Percentiles rank a stretch among this genome's conserved stretches.
These are phyloP conservation scores for Graphiopsis chlorocephala DNA, from an alignment of 2,329 filamentous ascomycete genomes.

Conservation along the genomic window DNA sequence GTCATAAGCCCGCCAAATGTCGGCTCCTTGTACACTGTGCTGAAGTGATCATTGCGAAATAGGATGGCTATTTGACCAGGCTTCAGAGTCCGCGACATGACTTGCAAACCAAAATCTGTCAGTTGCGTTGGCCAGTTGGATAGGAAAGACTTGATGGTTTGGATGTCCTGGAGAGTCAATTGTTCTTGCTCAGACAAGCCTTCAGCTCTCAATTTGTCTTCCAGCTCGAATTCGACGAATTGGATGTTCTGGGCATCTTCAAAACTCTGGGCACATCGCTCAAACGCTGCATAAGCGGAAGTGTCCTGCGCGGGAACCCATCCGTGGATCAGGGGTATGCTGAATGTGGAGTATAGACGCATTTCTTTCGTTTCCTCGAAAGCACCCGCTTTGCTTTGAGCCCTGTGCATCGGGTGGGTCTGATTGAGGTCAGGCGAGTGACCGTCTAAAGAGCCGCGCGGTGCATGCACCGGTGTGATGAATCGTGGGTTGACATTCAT, in stretches of 20 bases:
- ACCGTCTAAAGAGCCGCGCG: constrained; percentile 25
- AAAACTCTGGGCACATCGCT: constrained; percentile 75
- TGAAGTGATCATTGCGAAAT: constrained; percentile 97
- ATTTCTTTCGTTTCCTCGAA: constrained; percentile 89
- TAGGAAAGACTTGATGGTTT: constrained; percentile 82
- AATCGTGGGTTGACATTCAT: constrained; percentile 98
- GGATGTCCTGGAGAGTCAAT: constrained; percentile 75
- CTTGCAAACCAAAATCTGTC: constrained; percentile 74
- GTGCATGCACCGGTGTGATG: constrained; percentile 48
- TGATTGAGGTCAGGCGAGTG: constrained; percentile 34
- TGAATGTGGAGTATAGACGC: constrained; percentile 86
- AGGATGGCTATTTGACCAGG: constrained; percentile 84
- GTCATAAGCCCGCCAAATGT: constrained; percentile 71
- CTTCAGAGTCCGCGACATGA: constrained; percentile 66
- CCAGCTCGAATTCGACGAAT: constrained; percentile 84
- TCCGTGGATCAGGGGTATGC: constrained; percentile 84
- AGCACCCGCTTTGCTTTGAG: constrained; percentile 59
- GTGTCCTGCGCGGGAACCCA: constrained; percentile 76
- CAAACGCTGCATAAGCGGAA: constrained; percentile 66
- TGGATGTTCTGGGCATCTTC: constrained; percentile 89
- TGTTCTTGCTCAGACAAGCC: constrained; percentile 73
- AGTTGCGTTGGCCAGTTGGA: constrained; percentile 78
- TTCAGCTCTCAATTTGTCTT: constrained; percentile 66
- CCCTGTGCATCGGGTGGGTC: constrained; percentile 35
- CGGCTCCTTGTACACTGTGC: constrained; percentile 87